Evolutionary conservation across 495 filamentous ascomycete genomes (phyloP), one percentile per base, ranked within the genome.

Genomic region (Trichocladium uniseriatum): DNA sequence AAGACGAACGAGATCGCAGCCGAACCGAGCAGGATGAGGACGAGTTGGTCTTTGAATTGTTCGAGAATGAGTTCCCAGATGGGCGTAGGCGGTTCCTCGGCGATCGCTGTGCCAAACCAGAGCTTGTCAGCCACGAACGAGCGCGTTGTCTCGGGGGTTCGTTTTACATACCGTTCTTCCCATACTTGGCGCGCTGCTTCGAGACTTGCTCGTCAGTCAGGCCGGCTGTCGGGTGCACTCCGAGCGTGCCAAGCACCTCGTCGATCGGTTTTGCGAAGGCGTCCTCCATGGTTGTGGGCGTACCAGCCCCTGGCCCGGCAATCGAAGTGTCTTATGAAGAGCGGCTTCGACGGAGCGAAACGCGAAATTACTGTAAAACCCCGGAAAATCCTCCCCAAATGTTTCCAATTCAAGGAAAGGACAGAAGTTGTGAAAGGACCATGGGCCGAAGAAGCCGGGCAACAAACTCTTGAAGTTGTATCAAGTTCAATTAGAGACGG

Each of bases 11-110:
- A 97, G 37, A 99, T 79, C n/a, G 79, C 87, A 5, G 94, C 94
- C 14, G 90, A 96, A 37, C 80, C 92, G 41, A 99, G 73, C 4
- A 99, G 78, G 59, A 99, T 99, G 46, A 99, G 77, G 46, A 99
- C 94, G 2, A 99, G 78, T 68, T 99, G 94, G 62, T 99, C 94
- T 69, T 99, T 95, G 75, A 99, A 99, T 68, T 99, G 94, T 66
- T 99, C 94, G 44, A 97, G 74, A 36, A 99, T 84, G 51, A 99
- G 80, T 66, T 95, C 76, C 91, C 92, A 99, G 39, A 99, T 61
- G 31, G 94, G 94, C 14, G 92, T 97, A n/a, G 94, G 87, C 37
- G 94, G 90, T 45, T 97, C 94, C 69, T 99, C 92, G 14, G 88
- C 83, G 48, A 99, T 81, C 45, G 89, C 92, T 97, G 64, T 48